phyloP scores from a whole-genome alignment of 176 grass and related monocot genomes.

The Eleusine coracana region DNA sequence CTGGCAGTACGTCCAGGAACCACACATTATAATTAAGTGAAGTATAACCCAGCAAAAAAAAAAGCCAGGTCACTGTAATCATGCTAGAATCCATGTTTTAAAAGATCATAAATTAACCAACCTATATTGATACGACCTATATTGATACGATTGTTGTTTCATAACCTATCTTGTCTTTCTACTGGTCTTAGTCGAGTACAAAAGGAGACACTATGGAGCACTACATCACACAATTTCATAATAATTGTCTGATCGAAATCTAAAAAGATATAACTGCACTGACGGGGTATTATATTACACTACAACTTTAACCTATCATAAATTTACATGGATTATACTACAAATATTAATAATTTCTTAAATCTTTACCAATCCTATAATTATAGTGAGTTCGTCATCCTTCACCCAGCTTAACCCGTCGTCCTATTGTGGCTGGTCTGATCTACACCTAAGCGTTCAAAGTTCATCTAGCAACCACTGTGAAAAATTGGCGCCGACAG shows the following conservation, averaged over 20 bases:
- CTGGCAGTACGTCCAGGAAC: no score
- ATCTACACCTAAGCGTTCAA: no score
- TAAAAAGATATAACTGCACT: neutral
- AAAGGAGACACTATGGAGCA: neutral
- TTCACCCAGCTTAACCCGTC: no score
- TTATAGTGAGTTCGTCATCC: no score
- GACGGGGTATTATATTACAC: neutral
- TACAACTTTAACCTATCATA: neutral
- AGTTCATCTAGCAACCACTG: no score
- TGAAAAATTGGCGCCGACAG: no score
- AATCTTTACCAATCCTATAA: no score
- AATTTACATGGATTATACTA: neutral
- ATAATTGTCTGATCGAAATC: neutral
- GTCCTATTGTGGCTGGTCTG: no score
- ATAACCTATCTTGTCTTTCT: neutral
- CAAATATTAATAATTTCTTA: neutral
- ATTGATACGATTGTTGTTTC: neutral
- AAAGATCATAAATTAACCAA: neutral
- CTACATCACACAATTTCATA: conserved; percentile 1
- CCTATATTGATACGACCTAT: neutral
- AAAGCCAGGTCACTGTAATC: no score
- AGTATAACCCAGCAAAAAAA: no score
- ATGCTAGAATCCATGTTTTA: no score
- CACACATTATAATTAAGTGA: no score
- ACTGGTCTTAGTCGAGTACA: neutral